Conservation (phyloP, 345 rosid genomes). For the Eucalyptus marginata region DNA sequence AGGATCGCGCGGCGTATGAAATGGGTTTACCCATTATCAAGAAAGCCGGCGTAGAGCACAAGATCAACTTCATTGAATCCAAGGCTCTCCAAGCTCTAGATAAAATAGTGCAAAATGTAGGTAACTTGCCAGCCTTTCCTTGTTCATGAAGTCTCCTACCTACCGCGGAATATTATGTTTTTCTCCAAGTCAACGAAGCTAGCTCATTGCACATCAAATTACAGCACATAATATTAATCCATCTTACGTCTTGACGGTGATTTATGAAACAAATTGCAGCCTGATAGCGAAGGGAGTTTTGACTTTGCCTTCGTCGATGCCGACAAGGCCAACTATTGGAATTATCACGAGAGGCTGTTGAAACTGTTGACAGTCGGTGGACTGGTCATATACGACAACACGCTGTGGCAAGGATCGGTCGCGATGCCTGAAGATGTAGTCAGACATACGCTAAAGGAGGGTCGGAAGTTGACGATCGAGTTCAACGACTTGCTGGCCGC, state of each 20-base stretch:
- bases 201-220: too few species aligned
- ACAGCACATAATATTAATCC: too few species aligned
- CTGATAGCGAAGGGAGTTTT: slow-evolving; percentile 19
- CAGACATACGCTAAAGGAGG: neutral
- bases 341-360: slow-evolving; percentile 31
- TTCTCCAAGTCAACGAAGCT: too few species aligned
- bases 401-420: slow-evolving; percentile 32
- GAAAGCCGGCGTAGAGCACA: too few species aligned
- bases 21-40: too few species aligned
- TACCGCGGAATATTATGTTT: neutral
- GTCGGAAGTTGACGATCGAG: slow-evolving; percentile 7
- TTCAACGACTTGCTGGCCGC: slow-evolving; percentile 23
- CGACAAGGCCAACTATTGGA: slow-evolving; percentile 23
- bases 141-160: neutral
- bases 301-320: slow-evolving; percentile 48
- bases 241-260: neutral
- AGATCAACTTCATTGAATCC: too few species aligned
- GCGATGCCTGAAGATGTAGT: slow-evolving; percentile 6
- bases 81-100: too few species aligned
- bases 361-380: slow-evolving; percentile 31
- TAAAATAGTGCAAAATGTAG: slow-evolving; percentile 7
- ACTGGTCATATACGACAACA: slow-evolving; percentile 24
- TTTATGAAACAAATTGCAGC: neutral
- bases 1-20: slow-evolving; percentile 9
- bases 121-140: neutral